Evolutionary conservation across 2,329 filamentous ascomycete genomes (phyloP).

Genomic region (Pestalotiopsis sp.): DNA sequence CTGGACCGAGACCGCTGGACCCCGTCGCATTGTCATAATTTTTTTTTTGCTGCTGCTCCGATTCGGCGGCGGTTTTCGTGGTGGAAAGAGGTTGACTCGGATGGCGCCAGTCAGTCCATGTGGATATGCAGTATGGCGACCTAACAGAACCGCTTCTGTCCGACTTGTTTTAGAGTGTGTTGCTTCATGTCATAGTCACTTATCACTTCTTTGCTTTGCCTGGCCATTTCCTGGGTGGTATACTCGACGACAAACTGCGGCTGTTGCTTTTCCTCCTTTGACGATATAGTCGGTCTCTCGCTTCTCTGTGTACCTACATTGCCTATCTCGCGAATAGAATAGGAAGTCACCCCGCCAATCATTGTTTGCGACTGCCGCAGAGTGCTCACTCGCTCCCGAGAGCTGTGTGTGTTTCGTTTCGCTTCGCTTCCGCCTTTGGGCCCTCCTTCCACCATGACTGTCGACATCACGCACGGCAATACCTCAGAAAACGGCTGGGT

Average conservation of each 20-base stretch:
- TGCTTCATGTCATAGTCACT: background rate
- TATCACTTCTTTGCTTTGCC: background rate
- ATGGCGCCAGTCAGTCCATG: background rate
- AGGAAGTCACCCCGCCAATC: background rate
- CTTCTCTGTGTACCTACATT: background rate
- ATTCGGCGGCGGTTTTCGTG: background rate
- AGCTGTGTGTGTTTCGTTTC: too few species aligned
- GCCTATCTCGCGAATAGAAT: background rate
- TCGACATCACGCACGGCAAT: slow-evolving; percentile 27
- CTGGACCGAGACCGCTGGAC: slow-evolving; percentile 2
- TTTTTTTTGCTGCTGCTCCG: slow-evolving; percentile 7
- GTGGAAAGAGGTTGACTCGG: background rate
- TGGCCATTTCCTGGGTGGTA: background rate
- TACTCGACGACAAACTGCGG: background rate
- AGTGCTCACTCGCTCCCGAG: background rate
- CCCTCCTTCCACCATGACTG: slow-evolving; percentile 16
- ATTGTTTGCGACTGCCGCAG: background rate
- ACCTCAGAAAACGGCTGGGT: slow-evolving; percentile 65
- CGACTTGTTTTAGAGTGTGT: background rate
- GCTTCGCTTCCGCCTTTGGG: background rate
- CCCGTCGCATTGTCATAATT: slow-evolving; percentile 5
- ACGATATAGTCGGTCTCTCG: background rate
- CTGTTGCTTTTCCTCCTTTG: background rate
- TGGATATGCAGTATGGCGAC: background rate
- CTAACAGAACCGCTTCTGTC: background rate